Percentiles rank a stretch among this genome's conserved stretches.
Conservation (phyloP, 495 filamentous ascomycete species). For the Neurospora discreta region DNA sequence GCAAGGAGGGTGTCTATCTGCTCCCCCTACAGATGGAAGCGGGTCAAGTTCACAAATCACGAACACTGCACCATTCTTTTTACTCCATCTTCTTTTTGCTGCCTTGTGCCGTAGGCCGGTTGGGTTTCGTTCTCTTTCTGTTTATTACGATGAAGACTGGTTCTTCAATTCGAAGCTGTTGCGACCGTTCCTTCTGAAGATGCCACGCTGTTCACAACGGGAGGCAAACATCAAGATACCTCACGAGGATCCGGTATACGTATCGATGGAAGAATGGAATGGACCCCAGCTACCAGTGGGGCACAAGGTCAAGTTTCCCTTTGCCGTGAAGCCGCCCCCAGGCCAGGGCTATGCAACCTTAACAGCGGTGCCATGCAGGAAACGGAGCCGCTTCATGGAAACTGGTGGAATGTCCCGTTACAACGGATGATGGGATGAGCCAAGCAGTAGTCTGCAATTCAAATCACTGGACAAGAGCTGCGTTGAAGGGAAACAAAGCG, state of each 20-base stretch:
- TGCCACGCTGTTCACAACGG: neutral
- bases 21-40: neutral
- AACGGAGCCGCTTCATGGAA: neutral
- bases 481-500: no score
- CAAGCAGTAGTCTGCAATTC: neutral
- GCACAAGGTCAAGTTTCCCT: neutral
- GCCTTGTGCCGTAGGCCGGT: neutral
- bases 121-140: neutral
- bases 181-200: neutral
- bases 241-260: neutral
- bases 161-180: neutral
- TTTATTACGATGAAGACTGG: neutral
- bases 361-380: neutral
- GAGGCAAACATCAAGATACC: neutral
- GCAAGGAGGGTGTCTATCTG: neutral
- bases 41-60: no score
- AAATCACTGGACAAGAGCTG: no score
- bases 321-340: neutral
- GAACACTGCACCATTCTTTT: neutral
- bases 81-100: neutral
- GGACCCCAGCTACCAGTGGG: neutral
- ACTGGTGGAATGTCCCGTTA: neutral
- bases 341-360: neutral
- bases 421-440: neutral
- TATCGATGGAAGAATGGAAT: neutral